These are phyloP conservation scores for Aspergillus ellipticus DNA, from an alignment of 495 filamentous ascomycete genomes.

Conservation along the genomic window DNA sequence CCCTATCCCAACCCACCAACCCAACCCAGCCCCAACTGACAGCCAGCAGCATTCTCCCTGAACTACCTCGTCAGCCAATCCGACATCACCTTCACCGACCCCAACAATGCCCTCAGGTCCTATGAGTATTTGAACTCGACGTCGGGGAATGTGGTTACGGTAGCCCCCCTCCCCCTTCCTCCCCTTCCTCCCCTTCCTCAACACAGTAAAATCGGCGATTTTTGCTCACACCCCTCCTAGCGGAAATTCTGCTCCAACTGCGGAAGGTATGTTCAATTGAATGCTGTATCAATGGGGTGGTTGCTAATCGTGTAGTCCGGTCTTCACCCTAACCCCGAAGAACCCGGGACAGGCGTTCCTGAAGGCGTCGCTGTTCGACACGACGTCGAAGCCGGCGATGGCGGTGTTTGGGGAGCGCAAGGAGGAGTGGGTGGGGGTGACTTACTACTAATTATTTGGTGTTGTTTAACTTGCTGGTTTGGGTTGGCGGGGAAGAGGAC, in stretches of 20 bases:
- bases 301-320: slow-evolving; percentile 9
- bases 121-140: slow-evolving; percentile 19
- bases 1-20: not conserved
- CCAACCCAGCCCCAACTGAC: not conserved
- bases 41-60: slow-evolving; percentile 21
- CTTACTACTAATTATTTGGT: not conserved
- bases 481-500: too few species aligned
- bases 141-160: slow-evolving; percentile 16
- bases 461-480: too few species aligned
- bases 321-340: slow-evolving; percentile 17
- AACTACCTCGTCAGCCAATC: slow-evolving; percentile 22
- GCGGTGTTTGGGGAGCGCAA: slow-evolving; percentile 20
- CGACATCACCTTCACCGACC: slow-evolving; percentile 21
- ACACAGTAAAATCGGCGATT: too few species aligned
- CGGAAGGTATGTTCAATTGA: slow-evolving; percentile 21
- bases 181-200: too few species aligned
- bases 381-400: slow-evolving; percentile 8
- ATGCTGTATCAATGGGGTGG: not conserved
- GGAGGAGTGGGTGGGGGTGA: slow-evolving; percentile 7
- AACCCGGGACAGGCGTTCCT: slow-evolving; percentile 21
- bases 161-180: too few species aligned
- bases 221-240: slow-evolving; percentile 12
- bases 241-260: slow-evolving; percentile 29
- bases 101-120: slow-evolving; percentile 7
- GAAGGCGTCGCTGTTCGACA: slow-evolving; percentile 26